Conservation (phyloP, 257 asterid species). For the Gentiana straminea region DNA sequence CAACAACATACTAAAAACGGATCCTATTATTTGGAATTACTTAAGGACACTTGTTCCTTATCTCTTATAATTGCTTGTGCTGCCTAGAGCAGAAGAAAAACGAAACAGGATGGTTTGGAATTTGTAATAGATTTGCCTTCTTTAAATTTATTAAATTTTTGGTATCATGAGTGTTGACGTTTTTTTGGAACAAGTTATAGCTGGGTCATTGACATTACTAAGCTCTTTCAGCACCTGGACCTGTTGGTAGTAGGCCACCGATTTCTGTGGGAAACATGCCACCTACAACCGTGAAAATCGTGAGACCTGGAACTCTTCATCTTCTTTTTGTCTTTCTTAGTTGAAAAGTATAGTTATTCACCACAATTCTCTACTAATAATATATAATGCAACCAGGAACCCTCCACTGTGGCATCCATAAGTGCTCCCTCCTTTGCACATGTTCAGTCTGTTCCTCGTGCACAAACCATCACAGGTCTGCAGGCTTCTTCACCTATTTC, state of each 20-base stretch:
- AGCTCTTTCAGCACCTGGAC: constrained; percentile 47
- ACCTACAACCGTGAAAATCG: constrained; percentile 84
- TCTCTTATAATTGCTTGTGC: too few species aligned
- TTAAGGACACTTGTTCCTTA: too few species aligned
- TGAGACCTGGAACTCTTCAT: constrained; percentile 25
- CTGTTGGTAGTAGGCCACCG: constrained; percentile 51
- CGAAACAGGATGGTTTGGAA: too few species aligned
- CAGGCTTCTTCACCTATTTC: constrained; percentile 86
- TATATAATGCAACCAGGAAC: constrained; percentile 53
- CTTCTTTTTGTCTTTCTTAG: constrained; percentile 4
- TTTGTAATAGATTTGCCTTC: too few species aligned
- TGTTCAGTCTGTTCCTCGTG: constrained; percentile 59
- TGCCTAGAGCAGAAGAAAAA: too few species aligned
- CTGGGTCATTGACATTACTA: constrained; percentile 13
- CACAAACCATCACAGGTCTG: constrained; percentile 57
- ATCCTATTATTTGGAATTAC: too few species aligned
- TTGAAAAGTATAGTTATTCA: constrained; percentile 1
- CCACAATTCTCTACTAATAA: constrained; percentile 1
- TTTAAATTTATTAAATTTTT: too few species aligned
- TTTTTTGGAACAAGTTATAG: background rate
- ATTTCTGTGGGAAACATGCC: constrained; percentile 48
- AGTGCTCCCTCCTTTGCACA: constrained; percentile 62
- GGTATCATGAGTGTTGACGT: background rate
- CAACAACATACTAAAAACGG: too few species aligned
- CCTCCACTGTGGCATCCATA: constrained; percentile 50